A percentile compares a stretch with the other conserved stretches of the same genome.
phyloP scores from a whole-genome alignment of 164 flowering plant species.

The Amborella trichopoda region DNA sequence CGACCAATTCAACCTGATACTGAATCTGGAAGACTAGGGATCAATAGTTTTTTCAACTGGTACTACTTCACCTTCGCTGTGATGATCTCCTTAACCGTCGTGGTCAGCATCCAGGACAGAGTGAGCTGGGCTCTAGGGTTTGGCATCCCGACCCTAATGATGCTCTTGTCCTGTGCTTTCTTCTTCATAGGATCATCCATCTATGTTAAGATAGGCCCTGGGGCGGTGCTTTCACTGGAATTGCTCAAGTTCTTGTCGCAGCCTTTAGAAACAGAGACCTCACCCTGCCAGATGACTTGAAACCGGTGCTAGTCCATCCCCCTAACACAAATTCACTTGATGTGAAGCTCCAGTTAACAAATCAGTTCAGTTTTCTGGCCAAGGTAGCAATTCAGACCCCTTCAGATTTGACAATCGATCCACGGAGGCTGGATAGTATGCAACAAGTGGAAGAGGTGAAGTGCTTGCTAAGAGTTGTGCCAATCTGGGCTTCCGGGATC shows the following conservation, averaged over 20 bases:
- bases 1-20: slow-evolving; percentile 73
- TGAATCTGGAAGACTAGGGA: slow-evolving; percentile 53
- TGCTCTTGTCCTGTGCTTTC: slow-evolving; percentile 43
- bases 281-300: slow-evolving; percentile 25
- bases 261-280: slow-evolving; percentile 46
- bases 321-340: slow-evolving; percentile 31
- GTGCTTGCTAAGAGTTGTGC: slow-evolving; percentile 55
- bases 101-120: slow-evolving; percentile 67
- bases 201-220: slow-evolving; percentile 60
- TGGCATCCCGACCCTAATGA: slow-evolving; percentile 47
- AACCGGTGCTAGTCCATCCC: slow-evolving; percentile 28
- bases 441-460: slow-evolving; percentile 83
- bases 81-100: slow-evolving; percentile 58
- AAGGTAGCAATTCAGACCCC: slow-evolving; percentile 57
- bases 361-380: slow-evolving; percentile 73
- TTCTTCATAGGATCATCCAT: slow-evolving; percentile 51
- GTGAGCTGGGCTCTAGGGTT: slow-evolving; percentile 75
- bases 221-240: slow-evolving; percentile 54
- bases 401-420: slow-evolving; percentile 44
- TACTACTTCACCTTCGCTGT: slow-evolving; percentile 75
- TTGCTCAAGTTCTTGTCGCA: slow-evolving; percentile 46
- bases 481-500: slow-evolving; percentile 62
- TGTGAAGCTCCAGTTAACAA: slow-evolving; percentile 41
- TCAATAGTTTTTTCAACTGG: slow-evolving; percentile 93
- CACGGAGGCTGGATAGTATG: slow-evolving; percentile 61